A percentile compares a stretch with the other conserved stretches of the same genome.
Evolutionary conservation across 306 rosid species (phyloP).

Genomic region (Amphicarpaea edgeworthii): DNA sequence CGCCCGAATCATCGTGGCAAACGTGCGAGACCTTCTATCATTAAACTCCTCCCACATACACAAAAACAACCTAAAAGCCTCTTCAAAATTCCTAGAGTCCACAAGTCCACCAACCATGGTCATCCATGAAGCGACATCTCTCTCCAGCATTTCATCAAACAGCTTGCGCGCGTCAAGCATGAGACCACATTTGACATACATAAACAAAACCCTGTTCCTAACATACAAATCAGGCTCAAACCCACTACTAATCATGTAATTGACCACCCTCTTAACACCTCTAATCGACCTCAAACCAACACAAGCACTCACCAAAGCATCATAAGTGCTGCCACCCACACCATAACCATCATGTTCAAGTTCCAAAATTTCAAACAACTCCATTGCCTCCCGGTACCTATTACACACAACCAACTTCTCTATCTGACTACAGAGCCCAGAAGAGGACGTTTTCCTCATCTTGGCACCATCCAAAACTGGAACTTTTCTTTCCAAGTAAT

Average conservation of each 20-base stretch:
- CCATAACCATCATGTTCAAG: conserved; percentile 56
- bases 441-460: conserved; percentile 51
- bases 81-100: conserved; percentile 66
- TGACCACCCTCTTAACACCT: conserved; percentile 75
- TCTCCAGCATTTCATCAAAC: conserved; percentile 74
- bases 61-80: conserved; percentile 67
- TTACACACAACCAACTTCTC: conserved; percentile 73
- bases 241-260: conserved; percentile 61
- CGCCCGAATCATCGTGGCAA: conserved; percentile 73
- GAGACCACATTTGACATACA: conserved; percentile 82
- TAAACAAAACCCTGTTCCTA: conserved; percentile 75
- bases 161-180: conserved; percentile 72
- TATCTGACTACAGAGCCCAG: conserved; percentile 70
- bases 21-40: conserved; percentile 61
- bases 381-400: conserved; percentile 71
- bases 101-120: conserved; percentile 70
- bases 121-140: conserved; percentile 68
- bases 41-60: conserved; percentile 72
- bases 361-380: conserved; percentile 85
- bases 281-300: conserved; percentile 70
- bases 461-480: conserved; percentile 45
- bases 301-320: conserved; percentile 79
- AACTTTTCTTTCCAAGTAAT: conserved; percentile 32
- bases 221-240: conserved; percentile 71
- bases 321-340: conserved; percentile 63